Percentiles rank a stretch among this genome's conserved stretches.
phyloP scores from a whole-genome alignment of 495 filamentous ascomycete species.

The Aspergillus heteromorphus region DNA sequence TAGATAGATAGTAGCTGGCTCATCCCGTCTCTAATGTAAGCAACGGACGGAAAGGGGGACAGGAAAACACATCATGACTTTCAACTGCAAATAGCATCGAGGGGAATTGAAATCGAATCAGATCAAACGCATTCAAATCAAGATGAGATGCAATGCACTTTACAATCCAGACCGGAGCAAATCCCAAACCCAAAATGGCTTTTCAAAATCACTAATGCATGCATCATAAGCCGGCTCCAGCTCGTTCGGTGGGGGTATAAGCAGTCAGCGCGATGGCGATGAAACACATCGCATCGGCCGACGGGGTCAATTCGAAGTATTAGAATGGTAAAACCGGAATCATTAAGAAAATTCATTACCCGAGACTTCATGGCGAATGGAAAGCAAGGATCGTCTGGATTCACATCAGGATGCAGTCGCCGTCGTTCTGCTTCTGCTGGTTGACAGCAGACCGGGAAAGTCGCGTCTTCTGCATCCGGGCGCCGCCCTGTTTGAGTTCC shows the following conservation, averaged over 20 bases:
- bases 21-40: not conserved
- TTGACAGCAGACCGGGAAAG: constrained; percentile 77
- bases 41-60: not conserved
- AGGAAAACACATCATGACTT: not conserved
- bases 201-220: not conserved
- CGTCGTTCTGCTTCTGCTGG: constrained; percentile 79
- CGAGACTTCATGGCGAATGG: not conserved
- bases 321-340: not conserved
- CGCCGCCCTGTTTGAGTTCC: constrained; percentile 76
- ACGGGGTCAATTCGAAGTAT: not conserved
- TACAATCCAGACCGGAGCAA: not conserved
- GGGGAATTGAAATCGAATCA: too few relatives aligned
- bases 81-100: not conserved
- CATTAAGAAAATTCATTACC: not conserved
- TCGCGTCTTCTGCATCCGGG: constrained; percentile 66
- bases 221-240: not conserved
- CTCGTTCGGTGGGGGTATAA: not conserved
- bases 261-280: not conserved
- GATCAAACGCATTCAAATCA: too few relatives aligned
- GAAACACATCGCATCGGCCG: not conserved
- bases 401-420: constrained; percentile 57
- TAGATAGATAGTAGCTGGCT: not conserved
- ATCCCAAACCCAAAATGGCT: not conserved
- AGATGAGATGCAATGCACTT: not conserved
- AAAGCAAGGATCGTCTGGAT: constrained; percentile 3